Evolutionary conservation across 1,284 basidiomycete genomes (phyloP).

Genomic region (Gastroboletus turbinatus): DNA sequence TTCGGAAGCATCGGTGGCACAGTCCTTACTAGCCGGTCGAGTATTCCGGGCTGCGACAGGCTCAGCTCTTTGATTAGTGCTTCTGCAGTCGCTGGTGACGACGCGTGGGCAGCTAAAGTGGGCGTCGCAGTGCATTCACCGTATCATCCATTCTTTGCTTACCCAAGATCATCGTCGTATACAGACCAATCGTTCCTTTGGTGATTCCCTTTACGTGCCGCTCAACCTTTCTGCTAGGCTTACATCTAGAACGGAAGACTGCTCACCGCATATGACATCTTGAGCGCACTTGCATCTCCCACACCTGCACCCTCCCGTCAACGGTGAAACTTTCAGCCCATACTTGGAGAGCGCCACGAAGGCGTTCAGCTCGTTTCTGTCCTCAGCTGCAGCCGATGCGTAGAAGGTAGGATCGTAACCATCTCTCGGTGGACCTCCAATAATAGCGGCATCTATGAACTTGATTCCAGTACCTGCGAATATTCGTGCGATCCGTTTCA

Average conservation of each 20-base stretch:
- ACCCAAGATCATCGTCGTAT: slow-evolving; percentile 58
- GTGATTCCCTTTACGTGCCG: slow-evolving; percentile 44
- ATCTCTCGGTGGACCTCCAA: slow-evolving; percentile 52
- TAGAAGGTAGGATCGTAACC: slow-evolving; percentile 56
- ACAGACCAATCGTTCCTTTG: slow-evolving; percentile 56
- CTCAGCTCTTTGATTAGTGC: slow-evolving; percentile 51
- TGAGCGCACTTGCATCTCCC: slow-evolving; percentile 60
- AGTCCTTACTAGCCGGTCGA: slow-evolving; percentile 40
- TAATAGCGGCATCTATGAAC: slow-evolving; percentile 60
- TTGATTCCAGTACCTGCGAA: slow-evolving; percentile 42
- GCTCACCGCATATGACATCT: slow-evolving; percentile 63
- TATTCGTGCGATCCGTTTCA: slow-evolving; percentile 45
- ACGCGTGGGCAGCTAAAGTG: slow-evolving; percentile 48
- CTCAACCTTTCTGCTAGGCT: not conserved
- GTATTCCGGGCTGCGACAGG: slow-evolving; percentile 45
- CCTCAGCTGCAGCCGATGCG: slow-evolving; percentile 42
- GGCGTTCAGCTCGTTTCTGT: slow-evolving; percentile 39
- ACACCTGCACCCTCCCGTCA: slow-evolving; percentile 49
- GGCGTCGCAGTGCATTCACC: not conserved
- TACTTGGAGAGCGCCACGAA: slow-evolving; percentile 44
- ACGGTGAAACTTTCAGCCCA: slow-evolving; percentile 46
- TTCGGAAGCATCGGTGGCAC: slow-evolving; percentile 56
- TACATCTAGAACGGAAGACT: not conserved
- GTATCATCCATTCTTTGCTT: slow-evolving; percentile 13
- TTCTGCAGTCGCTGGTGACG: slow-evolving; percentile 57